Percentiles rank a stretch among this genome's conserved stretches.
Conservation (phyloP, 306 rosid species). For the Trifolium fragiferum region DNA sequence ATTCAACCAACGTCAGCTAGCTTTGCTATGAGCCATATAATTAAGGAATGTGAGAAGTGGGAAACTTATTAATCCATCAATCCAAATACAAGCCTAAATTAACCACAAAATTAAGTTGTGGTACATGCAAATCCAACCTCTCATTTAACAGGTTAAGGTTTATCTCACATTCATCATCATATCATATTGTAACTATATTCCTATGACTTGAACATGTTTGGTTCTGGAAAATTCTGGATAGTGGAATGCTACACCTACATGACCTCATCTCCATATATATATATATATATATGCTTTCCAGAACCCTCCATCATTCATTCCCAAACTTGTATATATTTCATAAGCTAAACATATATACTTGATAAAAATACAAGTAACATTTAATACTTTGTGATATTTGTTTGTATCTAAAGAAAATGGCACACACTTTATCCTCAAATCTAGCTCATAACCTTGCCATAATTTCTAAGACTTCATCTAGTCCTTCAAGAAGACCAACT, state of each 20-base stretch:
- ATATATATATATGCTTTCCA: constrained; percentile 46
- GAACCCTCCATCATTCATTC: constrained; percentile 32
- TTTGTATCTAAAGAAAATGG: constrained; percentile 39
- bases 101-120: constrained; percentile 10
- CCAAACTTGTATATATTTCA: constrained; percentile 5
- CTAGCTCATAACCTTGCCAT: constrained; percentile 30
- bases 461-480: not conserved
- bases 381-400: constrained; percentile 2
- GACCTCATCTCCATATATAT: too few relatives aligned
- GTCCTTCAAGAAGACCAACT: not conserved
- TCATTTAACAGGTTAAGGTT: not conserved
- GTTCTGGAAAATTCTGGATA: constrained; percentile 46
- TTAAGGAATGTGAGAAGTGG: too few relatives aligned
- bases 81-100: not conserved
- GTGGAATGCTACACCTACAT: not conserved
- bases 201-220: constrained; percentile 10
- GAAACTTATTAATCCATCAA: not conserved
- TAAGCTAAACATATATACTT: not conserved
- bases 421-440: constrained; percentile 42
- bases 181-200: not conserved
- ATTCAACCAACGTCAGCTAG: not conserved
- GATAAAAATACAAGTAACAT: not conserved
- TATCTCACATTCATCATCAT: not conserved
- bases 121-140: not conserved
- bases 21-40: too few relatives aligned